Evolutionary conservation across 2,329 filamentous ascomycete genomes (phyloP).

Genomic region (Verticillium isaacii): DNA sequence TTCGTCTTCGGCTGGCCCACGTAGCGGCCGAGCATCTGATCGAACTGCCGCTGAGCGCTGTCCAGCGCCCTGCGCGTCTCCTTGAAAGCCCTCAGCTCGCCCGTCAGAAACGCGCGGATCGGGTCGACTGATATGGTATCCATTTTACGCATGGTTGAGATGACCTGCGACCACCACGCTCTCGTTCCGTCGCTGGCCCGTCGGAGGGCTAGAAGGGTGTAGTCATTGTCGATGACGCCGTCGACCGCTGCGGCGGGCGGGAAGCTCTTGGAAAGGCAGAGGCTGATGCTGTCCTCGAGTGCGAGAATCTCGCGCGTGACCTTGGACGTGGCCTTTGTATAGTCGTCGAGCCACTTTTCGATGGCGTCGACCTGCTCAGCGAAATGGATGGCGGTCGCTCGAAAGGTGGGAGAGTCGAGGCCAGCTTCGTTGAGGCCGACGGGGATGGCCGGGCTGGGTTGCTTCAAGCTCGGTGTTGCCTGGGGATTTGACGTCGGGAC

Average conservation of each 20-base stretch:
- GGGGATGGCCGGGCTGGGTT: conserved; percentile 49
- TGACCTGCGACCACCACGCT: conserved; percentile 79
- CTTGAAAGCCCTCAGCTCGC: conserved; percentile 81
- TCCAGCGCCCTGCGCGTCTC: conserved; percentile 75
- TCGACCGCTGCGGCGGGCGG: conserved; percentile 72
- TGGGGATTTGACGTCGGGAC: conserved; percentile 6
- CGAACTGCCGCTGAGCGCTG: conserved; percentile 76
- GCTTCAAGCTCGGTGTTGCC: conserved; percentile 9
- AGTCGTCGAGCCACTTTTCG: conserved; percentile 81
- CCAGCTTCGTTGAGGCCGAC: conserved; percentile 91
- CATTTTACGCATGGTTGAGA: conserved; percentile 71
- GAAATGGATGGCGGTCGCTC: conserved; percentile 81
- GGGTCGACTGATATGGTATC: conserved; percentile 77
- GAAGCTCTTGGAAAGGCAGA: conserved; percentile 70
- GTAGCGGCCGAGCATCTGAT: conserved; percentile 76
- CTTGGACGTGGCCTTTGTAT: conserved; percentile 48
- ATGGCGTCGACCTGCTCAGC: conserved; percentile 86
- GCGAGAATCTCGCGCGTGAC: conserved; percentile 59
- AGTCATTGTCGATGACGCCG: conserved; percentile 88
- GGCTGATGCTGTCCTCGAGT: conserved; percentile 75
- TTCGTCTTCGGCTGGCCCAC: conserved; percentile 85
- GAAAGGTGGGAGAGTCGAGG: conserved; percentile 93
- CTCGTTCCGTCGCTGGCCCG: conserved; percentile 79
- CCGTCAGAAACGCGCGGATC: conserved; percentile 69
- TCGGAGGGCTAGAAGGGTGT: conserved; percentile 81